Percentiles rank a stretch among this genome's conserved stretches.
Conservation (phyloP, 306 rosid species). For the Dicorynia guianensis region DNA sequence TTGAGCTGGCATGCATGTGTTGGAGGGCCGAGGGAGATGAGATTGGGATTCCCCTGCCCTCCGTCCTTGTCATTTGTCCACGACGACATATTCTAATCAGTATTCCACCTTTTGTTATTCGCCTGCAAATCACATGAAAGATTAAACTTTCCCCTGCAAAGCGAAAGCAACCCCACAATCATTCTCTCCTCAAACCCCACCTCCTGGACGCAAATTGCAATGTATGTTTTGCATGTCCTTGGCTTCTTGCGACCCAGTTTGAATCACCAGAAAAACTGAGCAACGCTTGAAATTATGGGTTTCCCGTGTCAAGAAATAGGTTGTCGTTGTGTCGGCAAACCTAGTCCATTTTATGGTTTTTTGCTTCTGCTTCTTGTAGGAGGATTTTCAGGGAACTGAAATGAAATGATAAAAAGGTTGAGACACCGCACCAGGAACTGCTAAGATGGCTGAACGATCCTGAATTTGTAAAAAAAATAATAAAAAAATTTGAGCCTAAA, state of each 20-base stretch:
- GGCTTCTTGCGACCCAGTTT: slow-evolving; percentile 12
- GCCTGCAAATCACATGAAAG: slow-evolving; percentile 15
- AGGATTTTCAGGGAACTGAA: background rate
- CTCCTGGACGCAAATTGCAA: background rate
- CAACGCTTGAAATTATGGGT: background rate
- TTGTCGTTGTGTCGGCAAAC: slow-evolving; percentile 6
- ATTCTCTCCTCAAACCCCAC: slow-evolving; percentile 13
- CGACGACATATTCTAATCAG: background rate
- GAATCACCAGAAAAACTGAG: too few relatives aligned
- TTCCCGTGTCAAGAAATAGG: background rate
- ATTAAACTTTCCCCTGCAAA: slow-evolving; percentile 4
- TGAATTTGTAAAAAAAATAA: background rate
- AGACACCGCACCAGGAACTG: background rate
- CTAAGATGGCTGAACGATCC: background rate
- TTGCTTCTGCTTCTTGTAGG: background rate
- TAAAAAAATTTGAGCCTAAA: too few relatives aligned
- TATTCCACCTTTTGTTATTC: slow-evolving; percentile 2
- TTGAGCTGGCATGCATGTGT: slow-evolving; percentile 23
- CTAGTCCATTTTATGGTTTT: background rate
- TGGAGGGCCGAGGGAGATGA: slow-evolving; percentile 34
- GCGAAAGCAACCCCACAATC: slow-evolving; percentile 16
- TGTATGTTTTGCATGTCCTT: slow-evolving; percentile 6
- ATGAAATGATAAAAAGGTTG: background rate
- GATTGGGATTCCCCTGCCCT: slow-evolving; percentile 22
- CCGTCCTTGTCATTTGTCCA: background rate